A percentile compares a stretch with the other conserved stretches of the same genome.
These are phyloP conservation scores for Botrytis sinoallii DNA, from an alignment of 2,329 filamentous ascomycete species.

Conservation along the genomic window DNA sequence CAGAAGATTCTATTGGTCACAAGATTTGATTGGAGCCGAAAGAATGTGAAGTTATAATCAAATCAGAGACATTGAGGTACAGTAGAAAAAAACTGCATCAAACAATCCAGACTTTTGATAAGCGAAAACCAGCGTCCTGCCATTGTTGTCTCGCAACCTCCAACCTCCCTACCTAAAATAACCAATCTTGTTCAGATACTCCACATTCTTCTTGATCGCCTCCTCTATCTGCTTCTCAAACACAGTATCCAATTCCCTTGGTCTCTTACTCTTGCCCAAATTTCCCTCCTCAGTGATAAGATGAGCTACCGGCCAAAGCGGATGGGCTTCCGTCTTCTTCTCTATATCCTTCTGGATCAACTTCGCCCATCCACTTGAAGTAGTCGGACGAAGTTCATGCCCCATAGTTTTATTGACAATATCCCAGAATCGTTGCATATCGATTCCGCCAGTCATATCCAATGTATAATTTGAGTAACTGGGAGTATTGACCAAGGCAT, in stretches of 20 bases:
- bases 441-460: not conserved
- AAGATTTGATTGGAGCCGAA: not conserved
- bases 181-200: conserved; percentile 9
- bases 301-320: conserved; percentile 11
- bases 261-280: conserved; percentile 5
- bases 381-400: not conserved
- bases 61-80: not conserved
- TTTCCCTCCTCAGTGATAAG: not conserved
- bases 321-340: not conserved
- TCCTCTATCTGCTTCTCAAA: not conserved
- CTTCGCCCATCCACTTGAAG: not conserved
- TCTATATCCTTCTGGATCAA: conserved; percentile 1
- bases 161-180: not conserved
- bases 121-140: not conserved
- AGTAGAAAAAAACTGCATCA: not conserved
- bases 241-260: not conserved
- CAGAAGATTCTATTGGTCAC: not conserved
- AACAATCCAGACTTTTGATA: not conserved
- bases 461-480: not conserved
- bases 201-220: conserved; percentile 12
- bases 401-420: not conserved
- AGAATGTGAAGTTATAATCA: not conserved
- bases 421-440: conserved; percentile 5
- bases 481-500: not conserved
- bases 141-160: not conserved